Evolutionary conservation across 345 rosid species (phyloP), one percentile per base, ranked within the genome.

Genomic region (Conringia planisiliqua): DNA sequence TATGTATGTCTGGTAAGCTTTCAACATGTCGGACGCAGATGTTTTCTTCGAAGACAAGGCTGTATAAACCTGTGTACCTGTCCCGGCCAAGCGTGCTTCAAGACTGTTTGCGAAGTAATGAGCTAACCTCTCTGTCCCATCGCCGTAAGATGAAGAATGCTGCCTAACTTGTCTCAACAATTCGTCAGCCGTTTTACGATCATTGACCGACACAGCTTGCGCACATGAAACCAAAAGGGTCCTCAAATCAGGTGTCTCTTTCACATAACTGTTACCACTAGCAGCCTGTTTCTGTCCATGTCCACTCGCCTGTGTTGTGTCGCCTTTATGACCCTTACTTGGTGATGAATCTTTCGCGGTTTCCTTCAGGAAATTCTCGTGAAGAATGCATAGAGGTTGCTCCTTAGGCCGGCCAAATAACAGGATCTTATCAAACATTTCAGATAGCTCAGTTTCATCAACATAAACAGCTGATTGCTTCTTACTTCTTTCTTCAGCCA

Each of bases 91-190:
- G 30, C 97, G 87, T 10, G 93, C 89, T 77, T 90, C 96, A 3
- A 92, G 96, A 62, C 87, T 86, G 71, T 86, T 84, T 6, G 94
- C 93, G 33, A 92, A 92, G 70, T 72, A 87, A 79, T 92, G 90
- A 18, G 96, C 95, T 77, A 92, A 38, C 33, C 98, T 82, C 83
- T 92, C 96, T 61, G 87, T 76, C 3, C 95, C 95, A 57, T 87
- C 89, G 5, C 98, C 98, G 6, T 57, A 54, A 32, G 89, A 83
- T 1, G 91, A 92, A 69, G 96, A 83, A 62, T 90, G 82, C 72
- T 83, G 84, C 85, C 92, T 82, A 43, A 92, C 82, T 78, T 82
- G 85, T 82, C 83, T 89, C 67, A 92, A 75, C 3, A 84, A 72
- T 29, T 89, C 95, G 17, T 77, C 70, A 67, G 95, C 90, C 35